Conservation (phyloP, 2,329 filamentous ascomycete species). For the Colletotrichum falcatum region DNA sequence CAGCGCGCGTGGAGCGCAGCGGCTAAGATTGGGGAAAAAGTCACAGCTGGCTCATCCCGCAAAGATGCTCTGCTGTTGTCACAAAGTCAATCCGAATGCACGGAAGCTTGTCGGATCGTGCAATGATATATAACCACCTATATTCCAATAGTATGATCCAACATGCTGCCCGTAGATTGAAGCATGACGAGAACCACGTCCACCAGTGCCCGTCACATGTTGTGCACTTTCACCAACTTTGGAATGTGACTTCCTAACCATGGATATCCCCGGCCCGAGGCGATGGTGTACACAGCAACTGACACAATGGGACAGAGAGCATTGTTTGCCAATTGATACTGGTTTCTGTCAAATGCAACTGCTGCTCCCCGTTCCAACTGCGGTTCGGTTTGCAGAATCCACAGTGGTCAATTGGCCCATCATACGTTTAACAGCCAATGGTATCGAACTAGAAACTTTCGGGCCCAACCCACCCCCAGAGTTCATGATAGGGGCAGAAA, state of each 20-base stretch:
- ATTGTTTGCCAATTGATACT: background rate
- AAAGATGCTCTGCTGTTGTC: background rate
- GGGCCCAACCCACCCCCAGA: slow-evolving; percentile 3
- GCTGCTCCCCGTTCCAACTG: background rate
- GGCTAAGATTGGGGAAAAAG: slow-evolving; percentile 38
- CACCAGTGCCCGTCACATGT: background rate
- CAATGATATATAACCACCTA: no score
- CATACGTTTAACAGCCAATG: background rate
- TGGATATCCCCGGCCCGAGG: no score
- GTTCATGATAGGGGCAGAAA: slow-evolving; percentile 7
- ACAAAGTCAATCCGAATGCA: slow-evolving; percentile 22
- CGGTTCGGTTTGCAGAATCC: background rate
- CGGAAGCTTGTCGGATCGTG: background rate
- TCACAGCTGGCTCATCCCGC: background rate
- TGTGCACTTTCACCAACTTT: background rate
- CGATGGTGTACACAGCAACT: background rate
- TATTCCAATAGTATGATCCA: background rate
- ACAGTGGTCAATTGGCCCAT: background rate
- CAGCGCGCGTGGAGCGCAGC: slow-evolving; percentile 34
- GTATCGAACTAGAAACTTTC: background rate
- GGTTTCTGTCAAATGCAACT: background rate
- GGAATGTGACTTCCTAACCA: background rate
- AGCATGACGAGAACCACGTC: background rate
- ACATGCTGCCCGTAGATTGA: background rate
- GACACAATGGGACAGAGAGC: background rate